These are phyloP conservation scores for Penicillium pancosmium DNA, from an alignment of 495 filamentous ascomycete genomes.

Conservation along the genomic window DNA sequence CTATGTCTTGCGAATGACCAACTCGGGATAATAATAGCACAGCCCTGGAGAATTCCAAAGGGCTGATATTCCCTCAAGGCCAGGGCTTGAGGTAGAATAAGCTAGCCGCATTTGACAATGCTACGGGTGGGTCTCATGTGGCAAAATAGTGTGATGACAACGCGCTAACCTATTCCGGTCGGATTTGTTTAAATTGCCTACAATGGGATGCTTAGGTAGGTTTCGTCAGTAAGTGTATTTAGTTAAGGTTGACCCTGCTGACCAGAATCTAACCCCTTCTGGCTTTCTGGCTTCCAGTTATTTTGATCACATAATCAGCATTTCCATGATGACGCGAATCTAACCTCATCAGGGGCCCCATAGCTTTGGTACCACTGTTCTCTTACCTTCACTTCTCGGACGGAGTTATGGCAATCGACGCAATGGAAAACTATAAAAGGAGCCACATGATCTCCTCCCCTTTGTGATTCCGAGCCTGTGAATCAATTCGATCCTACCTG, in stretches of 20 bases:
- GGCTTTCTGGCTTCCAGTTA: background rate
- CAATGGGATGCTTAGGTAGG: background rate
- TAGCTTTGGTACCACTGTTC: background rate
- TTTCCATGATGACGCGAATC: slow-evolving; percentile 2
- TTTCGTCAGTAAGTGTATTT: background rate
- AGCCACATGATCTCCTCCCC: background rate
- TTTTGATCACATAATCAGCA: background rate
- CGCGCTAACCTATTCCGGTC: background rate
- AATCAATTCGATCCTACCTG: background rate
- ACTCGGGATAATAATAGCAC: too few relatives aligned
- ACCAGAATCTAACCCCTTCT: slow-evolving; percentile 6
- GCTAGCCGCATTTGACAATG: too few relatives aligned
- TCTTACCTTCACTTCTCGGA: background rate
- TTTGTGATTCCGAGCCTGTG: background rate
- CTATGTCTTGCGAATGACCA: too few relatives aligned
- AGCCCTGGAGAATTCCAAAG: too few relatives aligned
- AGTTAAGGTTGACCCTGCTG: background rate
- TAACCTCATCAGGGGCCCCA: background rate
- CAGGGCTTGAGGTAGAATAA: too few relatives aligned
- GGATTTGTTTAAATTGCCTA: background rate
- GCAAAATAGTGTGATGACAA: too few relatives aligned
- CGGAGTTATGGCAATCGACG: background rate
- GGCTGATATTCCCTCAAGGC: too few relatives aligned
- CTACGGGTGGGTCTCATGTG: too few relatives aligned
- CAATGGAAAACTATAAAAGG: background rate